These are phyloP conservation scores for Zoysia japonica DNA, from an alignment of 176 grass and related monocot species.

Conservation along the genomic window DNA sequence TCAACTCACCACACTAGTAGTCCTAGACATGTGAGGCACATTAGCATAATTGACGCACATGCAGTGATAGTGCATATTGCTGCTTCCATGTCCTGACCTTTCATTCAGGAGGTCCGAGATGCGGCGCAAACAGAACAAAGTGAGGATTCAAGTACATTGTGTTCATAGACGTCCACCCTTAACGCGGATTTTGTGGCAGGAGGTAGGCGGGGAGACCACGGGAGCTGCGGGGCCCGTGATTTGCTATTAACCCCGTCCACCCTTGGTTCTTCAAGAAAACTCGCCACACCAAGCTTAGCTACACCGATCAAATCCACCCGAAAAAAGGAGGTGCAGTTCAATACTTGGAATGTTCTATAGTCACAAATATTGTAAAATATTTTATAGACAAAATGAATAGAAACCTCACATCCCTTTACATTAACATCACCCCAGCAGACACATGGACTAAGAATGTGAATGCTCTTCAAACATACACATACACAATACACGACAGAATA, in stretches of 20 bases:
- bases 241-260: too few species aligned
- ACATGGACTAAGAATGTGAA: constrained; percentile 20
- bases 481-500: constrained; percentile 28
- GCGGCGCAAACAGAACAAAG: not conserved
- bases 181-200: too few species aligned
- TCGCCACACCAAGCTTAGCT: not conserved
- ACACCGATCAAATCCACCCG: not conserved
- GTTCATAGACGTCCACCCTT: not conserved
- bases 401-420: constrained; percentile 39
- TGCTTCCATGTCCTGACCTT: constrained; percentile 11
- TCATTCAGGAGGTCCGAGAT: not conserved
- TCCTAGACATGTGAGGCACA: not conserved
- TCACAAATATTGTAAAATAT: constrained; percentile 22
- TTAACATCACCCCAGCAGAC: constrained; percentile 26
- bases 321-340: not conserved
- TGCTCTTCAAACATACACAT: constrained; percentile 31
- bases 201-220: too few species aligned
- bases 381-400: constrained; percentile 14
- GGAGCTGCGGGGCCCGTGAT: too few species aligned
- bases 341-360: constrained; percentile 9
- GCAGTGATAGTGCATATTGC: not conserved
- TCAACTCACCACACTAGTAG: too few species aligned
- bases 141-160: constrained; percentile 9
- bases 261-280: not conserved
- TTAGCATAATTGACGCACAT: not conserved